Percentiles rank a stretch among this genome's conserved stretches.
Conservation (phyloP, 345 rosid species). For the Arabidopsis suecica region DNA sequence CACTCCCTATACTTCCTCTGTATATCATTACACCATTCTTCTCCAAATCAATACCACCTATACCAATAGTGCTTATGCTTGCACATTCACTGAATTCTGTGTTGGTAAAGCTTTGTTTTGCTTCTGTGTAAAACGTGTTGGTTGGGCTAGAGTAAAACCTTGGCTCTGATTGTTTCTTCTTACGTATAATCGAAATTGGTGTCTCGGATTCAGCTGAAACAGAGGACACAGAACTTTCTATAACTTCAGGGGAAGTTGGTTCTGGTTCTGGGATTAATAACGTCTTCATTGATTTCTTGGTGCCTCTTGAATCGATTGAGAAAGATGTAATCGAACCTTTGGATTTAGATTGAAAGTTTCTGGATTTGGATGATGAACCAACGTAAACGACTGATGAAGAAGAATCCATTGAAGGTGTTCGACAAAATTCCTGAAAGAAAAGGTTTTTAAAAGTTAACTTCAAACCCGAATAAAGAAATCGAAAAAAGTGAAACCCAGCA, state of each 20-base stretch:
- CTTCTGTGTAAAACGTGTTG: constrained; percentile 58
- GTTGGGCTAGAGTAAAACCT: constrained; percentile 68
- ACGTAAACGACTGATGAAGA: constrained; percentile 52
- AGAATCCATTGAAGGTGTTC: constrained; percentile 68
- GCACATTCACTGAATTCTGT: constrained; percentile 72
- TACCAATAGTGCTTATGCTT: constrained; percentile 56
- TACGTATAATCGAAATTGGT: constrained; percentile 40
- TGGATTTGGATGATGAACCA: constrained; percentile 53
- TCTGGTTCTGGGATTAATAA: constrained; percentile 7
- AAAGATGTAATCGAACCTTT: constrained; percentile 49
- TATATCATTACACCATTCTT: constrained; percentile 55
- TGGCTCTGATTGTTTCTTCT: constrained; percentile 49
- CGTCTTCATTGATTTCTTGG: constrained; percentile 50
- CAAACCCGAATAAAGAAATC: constrained; percentile 38
- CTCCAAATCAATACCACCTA: constrained; percentile 62
- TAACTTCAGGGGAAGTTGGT: constrained; percentile 48
- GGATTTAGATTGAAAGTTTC: constrained; percentile 48
- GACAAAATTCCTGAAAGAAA: constrained; percentile 45
- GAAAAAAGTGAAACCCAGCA: constrained; percentile 41
- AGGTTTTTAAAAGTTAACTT: constrained; percentile 15
- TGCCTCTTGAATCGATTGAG: constrained; percentile 49
- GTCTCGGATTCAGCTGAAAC: constrained; percentile 52
- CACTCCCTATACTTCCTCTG: constrained; percentile 86
- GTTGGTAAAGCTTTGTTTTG: constrained; percentile 79
- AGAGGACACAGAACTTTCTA: constrained; percentile 48